Percentiles rank a stretch among this genome's conserved stretches.
Evolutionary conservation across 176 grass and related monocot species (phyloP).

Genomic region (Cocos nucifera): DNA sequence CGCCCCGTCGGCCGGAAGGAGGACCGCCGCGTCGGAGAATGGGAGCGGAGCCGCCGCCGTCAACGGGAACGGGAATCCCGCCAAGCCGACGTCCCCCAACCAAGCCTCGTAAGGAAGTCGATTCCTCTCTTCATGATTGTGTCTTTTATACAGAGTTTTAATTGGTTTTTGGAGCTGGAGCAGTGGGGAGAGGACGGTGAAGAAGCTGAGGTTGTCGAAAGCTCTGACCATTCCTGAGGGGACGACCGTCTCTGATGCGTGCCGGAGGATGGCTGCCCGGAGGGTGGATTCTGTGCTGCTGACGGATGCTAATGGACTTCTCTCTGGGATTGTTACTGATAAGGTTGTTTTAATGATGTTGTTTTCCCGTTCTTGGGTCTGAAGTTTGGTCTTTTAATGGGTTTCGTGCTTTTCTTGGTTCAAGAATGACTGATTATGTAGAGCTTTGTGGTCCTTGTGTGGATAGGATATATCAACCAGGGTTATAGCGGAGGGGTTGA

Average conservation of each 20-base stretch:
- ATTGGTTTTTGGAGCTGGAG: slow-evolving; percentile 12
- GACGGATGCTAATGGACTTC: slow-evolving; percentile 80
- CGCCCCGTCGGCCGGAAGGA: not conserved
- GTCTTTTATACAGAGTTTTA: not conserved
- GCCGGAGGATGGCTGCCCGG: slow-evolving; percentile 77
- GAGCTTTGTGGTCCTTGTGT: slow-evolving; percentile 7
- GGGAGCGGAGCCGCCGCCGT: slow-evolving; percentile 2
- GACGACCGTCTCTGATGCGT: slow-evolving; percentile 82
- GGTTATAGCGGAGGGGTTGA: slow-evolving; percentile 82
- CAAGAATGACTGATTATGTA: slow-evolving; percentile 3
- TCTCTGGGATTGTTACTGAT: slow-evolving; percentile 95
- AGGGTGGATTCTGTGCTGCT: slow-evolving; percentile 76
- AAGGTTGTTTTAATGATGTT: slow-evolving; percentile 35
- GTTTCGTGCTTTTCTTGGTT: slow-evolving; percentile 13
- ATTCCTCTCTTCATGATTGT: not conserved
- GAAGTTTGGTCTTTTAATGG: not conserved
- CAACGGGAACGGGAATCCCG: slow-evolving; percentile 34
- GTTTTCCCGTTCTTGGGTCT: not conserved
- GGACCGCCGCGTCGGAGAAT: slow-evolving; percentile 16
- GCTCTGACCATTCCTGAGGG: slow-evolving; percentile 87
- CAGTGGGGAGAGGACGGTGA: slow-evolving; percentile 88
- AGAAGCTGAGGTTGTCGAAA: slow-evolving; percentile 89
- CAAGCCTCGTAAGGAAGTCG: slow-evolving; percentile 32
- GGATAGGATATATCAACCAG: slow-evolving; percentile 80
- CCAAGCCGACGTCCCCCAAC: slow-evolving; percentile 41